Evolutionary conservation across 73 alveolate species (phyloP).

Genomic region (Tetrahymena borealis): DNA sequence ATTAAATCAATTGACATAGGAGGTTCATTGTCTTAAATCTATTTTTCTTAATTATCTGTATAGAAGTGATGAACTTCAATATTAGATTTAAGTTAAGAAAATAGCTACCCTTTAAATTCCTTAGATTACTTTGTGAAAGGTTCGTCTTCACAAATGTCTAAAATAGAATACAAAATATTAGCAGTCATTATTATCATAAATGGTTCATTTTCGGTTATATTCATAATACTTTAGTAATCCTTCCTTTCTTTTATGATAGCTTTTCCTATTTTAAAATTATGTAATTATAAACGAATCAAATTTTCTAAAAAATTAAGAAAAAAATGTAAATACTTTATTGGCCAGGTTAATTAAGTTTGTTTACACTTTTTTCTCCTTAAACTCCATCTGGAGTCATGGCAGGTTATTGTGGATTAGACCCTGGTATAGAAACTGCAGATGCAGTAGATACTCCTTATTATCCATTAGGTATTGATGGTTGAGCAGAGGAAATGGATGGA

Average conservation of each 20-base stretch:
- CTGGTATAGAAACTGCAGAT: not conserved
- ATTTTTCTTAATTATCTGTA: not conserved
- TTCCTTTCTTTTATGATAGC: not conserved
- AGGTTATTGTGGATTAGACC: no score
- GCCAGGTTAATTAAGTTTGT: no score
- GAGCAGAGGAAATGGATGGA: not conserved
- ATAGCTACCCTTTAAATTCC: not conserved
- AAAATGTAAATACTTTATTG: no score
- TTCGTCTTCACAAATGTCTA: not conserved
- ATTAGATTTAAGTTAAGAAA: not conserved
- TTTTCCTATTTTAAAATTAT: not conserved
- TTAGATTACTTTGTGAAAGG: not conserved
- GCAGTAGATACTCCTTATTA: no score
- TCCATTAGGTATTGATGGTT: no score
- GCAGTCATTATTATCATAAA: not conserved
- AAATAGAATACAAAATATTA: not conserved
- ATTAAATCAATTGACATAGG: not conserved
- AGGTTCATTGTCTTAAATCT: not conserved
- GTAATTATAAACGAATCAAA: not conserved
- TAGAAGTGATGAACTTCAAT: not conserved
- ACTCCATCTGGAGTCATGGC: no score
- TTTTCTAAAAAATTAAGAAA: no score
- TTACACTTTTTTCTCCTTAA: no score
- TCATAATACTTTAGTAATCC: not conserved
- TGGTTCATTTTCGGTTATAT: not conserved